Evolutionary conservation across 2,329 filamentous ascomycete genomes (phyloP).

Genomic region (Fusarium floridanum): DNA sequence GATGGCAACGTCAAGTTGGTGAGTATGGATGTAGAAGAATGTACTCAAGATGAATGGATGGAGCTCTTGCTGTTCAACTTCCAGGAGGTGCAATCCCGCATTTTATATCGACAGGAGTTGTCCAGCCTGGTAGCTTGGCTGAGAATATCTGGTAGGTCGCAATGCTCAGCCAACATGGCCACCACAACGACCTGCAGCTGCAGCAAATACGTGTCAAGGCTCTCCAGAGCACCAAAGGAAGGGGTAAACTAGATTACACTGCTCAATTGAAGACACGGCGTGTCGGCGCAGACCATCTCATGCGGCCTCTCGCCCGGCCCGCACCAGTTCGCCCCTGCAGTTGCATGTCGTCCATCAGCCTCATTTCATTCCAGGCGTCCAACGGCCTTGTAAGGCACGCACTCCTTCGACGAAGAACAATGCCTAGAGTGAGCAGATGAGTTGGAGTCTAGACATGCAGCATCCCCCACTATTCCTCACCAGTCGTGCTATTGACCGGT

Average conservation of each 20-base stretch:
- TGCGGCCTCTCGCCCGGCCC: background rate
- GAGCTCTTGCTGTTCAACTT: background rate
- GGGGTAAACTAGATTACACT: background rate
- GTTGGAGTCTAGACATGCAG: background rate
- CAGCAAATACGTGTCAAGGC: background rate
- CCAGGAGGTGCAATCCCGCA: background rate
- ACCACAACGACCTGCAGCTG: background rate
- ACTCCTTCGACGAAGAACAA: background rate
- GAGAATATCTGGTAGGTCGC: background rate
- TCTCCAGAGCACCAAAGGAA: background rate
- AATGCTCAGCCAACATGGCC: background rate
- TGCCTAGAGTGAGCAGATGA: background rate
- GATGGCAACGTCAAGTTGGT: background rate
- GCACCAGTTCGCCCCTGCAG: background rate
- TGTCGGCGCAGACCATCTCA: background rate
- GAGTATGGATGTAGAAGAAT: background rate
- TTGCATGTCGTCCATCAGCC: background rate
- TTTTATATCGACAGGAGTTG: background rate
- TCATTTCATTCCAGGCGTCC: background rate
- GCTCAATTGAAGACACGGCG: background rate
- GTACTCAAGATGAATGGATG: background rate
- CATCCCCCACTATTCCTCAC: background rate
- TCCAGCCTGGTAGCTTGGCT: background rate
- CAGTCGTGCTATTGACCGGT: background rate
- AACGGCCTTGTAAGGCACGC: background rate